Base-by-base conservation (phyloP, 257 asterid species). In the Capsicum rhomboideum region DNA sequence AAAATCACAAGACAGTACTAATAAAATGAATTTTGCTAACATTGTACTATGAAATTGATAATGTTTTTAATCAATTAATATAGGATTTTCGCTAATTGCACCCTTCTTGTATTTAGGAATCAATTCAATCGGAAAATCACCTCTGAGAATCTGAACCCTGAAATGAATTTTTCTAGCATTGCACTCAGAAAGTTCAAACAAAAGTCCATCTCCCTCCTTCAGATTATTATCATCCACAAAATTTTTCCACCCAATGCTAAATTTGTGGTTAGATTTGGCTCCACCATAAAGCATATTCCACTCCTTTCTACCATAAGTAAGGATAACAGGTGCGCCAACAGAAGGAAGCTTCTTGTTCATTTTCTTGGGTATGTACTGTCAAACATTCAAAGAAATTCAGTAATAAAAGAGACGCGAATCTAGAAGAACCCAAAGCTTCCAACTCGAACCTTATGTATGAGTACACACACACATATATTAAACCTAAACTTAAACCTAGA, bases 161-260 rank as follows among this genome's bases (percentile, higher is more conserved):
- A 89, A 86, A 71, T 31, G 67, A 1, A 87, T 31, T 9, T 55
- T 52, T n/a, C 16, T 18, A 4, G 2, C 0, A 79, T 68, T 82
- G 37, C 67, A 20, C 31, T 90, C 88, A 64, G 64, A 78, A 1
- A 90, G 85, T 83, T 92, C 94, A 50, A 92, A 92, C 21, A 91
- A 86, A 84, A 89, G 88, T 49, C 86, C 92, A 89, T 91, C 93
- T 3, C 90, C 92, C 4, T 44, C 6, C 63, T 85, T 68, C 34
- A 92, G 85, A n/a, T 85, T 63, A 84, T 91, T 92, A n/a, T 85
- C 90, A 3, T 8, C 11, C 8, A 17, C 85, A 66, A 90, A 91
- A 10, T 4, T 12, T 68, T n/a, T 89, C 90, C 91, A 91, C 4
- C 69, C 66, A 10, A 12, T 4, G 26, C 61, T 86, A 28, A 92